A percentile compares a stretch with the other conserved stretches of the same genome.
Evolutionary conservation across 352 stramenopile species (phyloP).

Genomic region (Phytophthora ohioensis): DNA sequence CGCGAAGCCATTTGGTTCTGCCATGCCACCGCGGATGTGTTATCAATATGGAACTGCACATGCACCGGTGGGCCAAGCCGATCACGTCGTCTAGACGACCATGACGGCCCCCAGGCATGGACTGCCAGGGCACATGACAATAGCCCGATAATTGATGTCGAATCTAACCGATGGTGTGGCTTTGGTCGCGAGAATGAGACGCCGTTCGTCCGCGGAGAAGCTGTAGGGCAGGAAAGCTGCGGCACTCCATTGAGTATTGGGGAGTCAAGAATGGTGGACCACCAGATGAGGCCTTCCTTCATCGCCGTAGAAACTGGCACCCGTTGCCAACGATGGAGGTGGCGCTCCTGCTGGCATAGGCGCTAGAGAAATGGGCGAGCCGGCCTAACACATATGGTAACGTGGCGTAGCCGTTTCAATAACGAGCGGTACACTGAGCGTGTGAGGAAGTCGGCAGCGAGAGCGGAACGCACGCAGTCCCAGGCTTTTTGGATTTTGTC

Average conservation of each 20-base stretch:
- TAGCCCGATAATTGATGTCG: constrained; percentile 36
- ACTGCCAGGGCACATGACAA: constrained; percentile 24
- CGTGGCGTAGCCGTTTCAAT: neutral
- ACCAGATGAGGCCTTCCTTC: constrained; percentile 27
- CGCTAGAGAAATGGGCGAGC: constrained; percentile 8
- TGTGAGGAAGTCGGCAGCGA: neutral
- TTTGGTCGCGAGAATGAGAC: neutral
- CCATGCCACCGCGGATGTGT: constrained; percentile 23
- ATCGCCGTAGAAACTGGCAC: constrained; percentile 7
- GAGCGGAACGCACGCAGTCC: neutral
- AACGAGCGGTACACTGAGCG: neutral
- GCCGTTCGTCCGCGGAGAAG: neutral
- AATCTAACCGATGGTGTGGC: constrained; percentile 3
- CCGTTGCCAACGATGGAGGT: neutral
- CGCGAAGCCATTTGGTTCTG: constrained; percentile 12
- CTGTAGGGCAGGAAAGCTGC: neutral
- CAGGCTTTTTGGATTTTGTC: constrained; percentile 11
- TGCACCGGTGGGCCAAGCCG: constrained; percentile 1
- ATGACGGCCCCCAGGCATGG: constrained; percentile 10
- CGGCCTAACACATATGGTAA: neutral
- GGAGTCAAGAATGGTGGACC: constrained; percentile 18
- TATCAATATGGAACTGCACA: constrained; percentile 33
- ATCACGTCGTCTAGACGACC: neutral
- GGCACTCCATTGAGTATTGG: constrained; percentile 27
- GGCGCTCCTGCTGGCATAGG: constrained; percentile 4